Base-by-base conservation (phyloP, 192 early-diverging fungal genomes). In the Coemansia brasiliensis region DNA sequence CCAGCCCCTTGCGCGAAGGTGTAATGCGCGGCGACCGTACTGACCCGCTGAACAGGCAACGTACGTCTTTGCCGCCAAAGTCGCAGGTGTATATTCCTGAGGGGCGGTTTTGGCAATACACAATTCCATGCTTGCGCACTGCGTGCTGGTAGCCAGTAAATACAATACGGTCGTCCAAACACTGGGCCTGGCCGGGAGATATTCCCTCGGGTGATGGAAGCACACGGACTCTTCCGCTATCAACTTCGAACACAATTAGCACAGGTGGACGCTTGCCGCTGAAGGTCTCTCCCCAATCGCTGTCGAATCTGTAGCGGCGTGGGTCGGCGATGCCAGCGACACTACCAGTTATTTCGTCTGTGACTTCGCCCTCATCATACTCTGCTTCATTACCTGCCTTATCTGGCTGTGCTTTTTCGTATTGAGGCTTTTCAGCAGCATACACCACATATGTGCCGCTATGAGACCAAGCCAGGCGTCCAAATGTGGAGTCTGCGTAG, bases 241-340 rank as follows among this genome's bases (percentile, higher is more conserved):
- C 39, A 2, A 91, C 51, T 44, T 85, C 73, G 37, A 87, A 51
- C 29, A 86, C 52, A 5, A 88, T 74, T 11, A 90, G 67, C 2
- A 52, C 59, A 0, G 87, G 82, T 6, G 80, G 66, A 0, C 78
- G 64, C 61, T 86, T 88, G 27, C 87, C 86, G 35, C 39, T 69
- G 42, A 86, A 86, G 3, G 80, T 79, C 69, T 92, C 90, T 7
- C 90, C 90, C 83, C 84, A 89, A 59, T 87, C 88, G 16, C 82
- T 77, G 15, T 72, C 79, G 55, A 78, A 79, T 38, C 62, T 67
- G 54, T 76, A 87, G 48, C 77, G 51, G 16, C 74, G 63, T 21
- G 74, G 61, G 22, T 78, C 69, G 4, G 69, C 69, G 3, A 67
- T 42, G 5, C 69, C 74, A 22, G 69, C 74, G 46, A 67, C 67